phyloP scores from a whole-genome alignment of 768 basidiomycete genomes.

The Sporobolomyces pararoseus region DNA sequence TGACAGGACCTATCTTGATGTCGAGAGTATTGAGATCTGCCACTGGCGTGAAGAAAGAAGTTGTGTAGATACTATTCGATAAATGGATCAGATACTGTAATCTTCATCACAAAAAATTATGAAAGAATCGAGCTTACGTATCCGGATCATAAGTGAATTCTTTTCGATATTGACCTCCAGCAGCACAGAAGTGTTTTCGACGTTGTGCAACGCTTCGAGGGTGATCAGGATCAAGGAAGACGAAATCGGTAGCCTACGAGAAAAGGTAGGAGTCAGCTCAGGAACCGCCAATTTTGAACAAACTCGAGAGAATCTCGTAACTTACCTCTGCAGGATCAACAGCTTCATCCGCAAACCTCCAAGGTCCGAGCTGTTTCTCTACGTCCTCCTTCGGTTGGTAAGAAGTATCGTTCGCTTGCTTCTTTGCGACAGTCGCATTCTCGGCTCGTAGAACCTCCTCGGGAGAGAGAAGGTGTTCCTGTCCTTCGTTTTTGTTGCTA shows the following conservation, averaged over 20 bases:
- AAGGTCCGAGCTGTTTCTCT: conserved; percentile 12
- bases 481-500: background rate
- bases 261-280: background rate
- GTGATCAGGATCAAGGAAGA: conserved; percentile 42
- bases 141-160: conserved; percentile 43
- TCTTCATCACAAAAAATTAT: background rate
- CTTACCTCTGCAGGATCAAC: conserved; percentile 26
- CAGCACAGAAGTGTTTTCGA: conserved; percentile 40
- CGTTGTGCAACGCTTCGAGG: conserved; percentile 36
- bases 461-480: conserved; percentile 9
- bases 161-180: conserved; percentile 26
- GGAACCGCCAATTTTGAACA: background rate
- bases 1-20: conserved; percentile 38
- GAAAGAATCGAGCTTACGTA: background rate
- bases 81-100: background rate
- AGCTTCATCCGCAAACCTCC: conserved; percentile 28
- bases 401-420: background rate
- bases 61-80: conserved; percentile 14
- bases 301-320: no score
- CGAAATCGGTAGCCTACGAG: conserved; percentile 41
- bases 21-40: conserved; percentile 27
- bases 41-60: conserved; percentile 36
- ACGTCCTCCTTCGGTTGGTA: conserved; percentile 4
- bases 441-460: background rate
- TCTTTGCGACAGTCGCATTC: background rate